Conservation (phyloP, 1,284 basidiomycete species). For the Meira miltonrushii region DNA sequence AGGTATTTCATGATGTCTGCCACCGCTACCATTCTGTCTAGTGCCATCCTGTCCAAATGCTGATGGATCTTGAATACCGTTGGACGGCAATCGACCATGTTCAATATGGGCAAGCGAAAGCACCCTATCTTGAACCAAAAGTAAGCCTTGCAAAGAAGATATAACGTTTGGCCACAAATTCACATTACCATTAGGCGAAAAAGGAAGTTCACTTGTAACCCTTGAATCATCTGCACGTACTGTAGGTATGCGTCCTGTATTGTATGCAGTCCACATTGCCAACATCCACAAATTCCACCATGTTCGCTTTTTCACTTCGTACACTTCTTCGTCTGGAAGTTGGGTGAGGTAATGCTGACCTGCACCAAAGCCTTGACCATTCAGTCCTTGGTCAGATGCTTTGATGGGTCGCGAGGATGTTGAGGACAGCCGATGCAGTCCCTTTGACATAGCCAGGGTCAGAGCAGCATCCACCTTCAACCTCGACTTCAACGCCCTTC, state of each 20-base stretch:
- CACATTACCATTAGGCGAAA: constrained; percentile 15
- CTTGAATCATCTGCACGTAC: constrained; percentile 45
- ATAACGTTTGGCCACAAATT: constrained; percentile 30
- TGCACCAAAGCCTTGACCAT: neutral
- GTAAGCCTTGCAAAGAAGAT: constrained; percentile 35
- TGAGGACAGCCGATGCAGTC: constrained; percentile 30
- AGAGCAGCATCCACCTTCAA: constrained; percentile 46
- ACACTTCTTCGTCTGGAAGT: constrained; percentile 20
- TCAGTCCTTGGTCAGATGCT: neutral
- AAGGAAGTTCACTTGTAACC: constrained; percentile 40
- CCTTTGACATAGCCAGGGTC: constrained; percentile 42
- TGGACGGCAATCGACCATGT: neutral
- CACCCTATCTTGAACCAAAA: constrained; percentile 41
- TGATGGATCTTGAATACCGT: neutral
- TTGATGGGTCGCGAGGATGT: neutral
- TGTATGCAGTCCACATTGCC: constrained; percentile 42
- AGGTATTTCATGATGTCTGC: constrained; percentile 14
- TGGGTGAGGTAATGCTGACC: constrained; percentile 4
- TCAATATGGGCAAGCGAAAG: constrained; percentile 32
- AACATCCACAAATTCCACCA: constrained; percentile 47
- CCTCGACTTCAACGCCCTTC: constrained; percentile 40
- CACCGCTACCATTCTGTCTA: neutral
- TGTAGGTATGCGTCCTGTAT: constrained; percentile 40
- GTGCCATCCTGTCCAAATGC: neutral
- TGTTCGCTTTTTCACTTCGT: constrained; percentile 43